phyloP scores from a whole-genome alignment of 2,329 filamentous ascomycete genomes.

The Malbranchea cinnamomea region DNA sequence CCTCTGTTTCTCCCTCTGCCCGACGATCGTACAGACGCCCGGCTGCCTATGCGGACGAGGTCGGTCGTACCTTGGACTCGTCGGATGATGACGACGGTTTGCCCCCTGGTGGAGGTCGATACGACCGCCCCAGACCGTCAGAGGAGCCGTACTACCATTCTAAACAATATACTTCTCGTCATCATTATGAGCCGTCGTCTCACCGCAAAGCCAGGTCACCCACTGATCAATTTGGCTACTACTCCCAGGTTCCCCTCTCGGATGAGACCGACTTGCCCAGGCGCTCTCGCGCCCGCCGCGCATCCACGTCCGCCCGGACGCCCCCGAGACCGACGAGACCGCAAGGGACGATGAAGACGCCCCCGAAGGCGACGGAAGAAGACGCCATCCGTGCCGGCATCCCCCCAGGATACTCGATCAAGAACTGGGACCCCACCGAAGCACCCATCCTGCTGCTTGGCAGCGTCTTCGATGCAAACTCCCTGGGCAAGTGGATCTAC shows the following conservation, averaged over 20 bases:
- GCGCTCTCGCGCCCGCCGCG: slow-evolving; percentile 37
- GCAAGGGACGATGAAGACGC: slow-evolving; percentile 24
- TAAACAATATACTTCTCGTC: slow-evolving; percentile 5
- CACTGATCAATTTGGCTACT: slow-evolving; percentile 38
- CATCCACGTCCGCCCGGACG: slow-evolving; percentile 37
- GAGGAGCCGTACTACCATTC: slow-evolving; percentile 13
- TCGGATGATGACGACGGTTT: neutral
- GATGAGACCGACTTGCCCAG: slow-evolving; percentile 38
- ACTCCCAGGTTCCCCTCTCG: slow-evolving; percentile 37
- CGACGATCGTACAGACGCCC: too few relatives aligned
- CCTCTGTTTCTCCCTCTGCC: too few relatives aligned
- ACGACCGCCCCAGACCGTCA: slow-evolving; percentile 20
- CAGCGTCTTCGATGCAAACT: slow-evolving; percentile 95
- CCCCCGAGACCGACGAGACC: slow-evolving; percentile 28
- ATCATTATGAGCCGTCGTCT: slow-evolving; percentile 14
- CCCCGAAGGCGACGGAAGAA: slow-evolving; percentile 46
- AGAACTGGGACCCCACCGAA: slow-evolving; percentile 96
- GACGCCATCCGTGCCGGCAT: slow-evolving; percentile 53
- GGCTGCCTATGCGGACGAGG: too few relatives aligned
- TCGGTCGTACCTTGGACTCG: neutral
- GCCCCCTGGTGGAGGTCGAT: too few relatives aligned
- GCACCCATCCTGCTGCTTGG: slow-evolving; percentile 87
- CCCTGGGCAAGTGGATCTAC: slow-evolving; percentile 96
- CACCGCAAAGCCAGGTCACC: slow-evolving; percentile 28
- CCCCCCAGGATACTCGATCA: slow-evolving; percentile 78